A percentile compares a stretch with the other conserved stretches of the same genome.
These are phyloP conservation scores for Trichoderma breve DNA, from an alignment of 2,329 filamentous ascomycete species.

Conservation along the genomic window DNA sequence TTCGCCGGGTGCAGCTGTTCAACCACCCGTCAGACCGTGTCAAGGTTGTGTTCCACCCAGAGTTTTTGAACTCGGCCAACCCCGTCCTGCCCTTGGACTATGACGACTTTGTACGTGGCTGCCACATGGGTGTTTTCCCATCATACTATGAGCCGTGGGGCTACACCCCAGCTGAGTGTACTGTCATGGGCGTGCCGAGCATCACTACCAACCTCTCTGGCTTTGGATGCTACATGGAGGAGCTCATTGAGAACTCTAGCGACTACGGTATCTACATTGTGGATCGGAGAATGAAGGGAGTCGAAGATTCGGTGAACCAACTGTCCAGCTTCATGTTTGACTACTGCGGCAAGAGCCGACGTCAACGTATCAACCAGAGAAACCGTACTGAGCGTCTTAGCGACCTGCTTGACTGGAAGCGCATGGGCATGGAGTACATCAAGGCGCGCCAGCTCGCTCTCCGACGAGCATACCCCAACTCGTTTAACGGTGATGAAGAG, in stretches of 20 bases:
- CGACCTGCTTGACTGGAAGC: constrained; percentile 96
- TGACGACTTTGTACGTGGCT: constrained; percentile 96
- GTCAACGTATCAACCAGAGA: constrained; percentile 97
- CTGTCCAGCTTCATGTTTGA: constrained; percentile 85
- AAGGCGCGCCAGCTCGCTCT: constrained; percentile 93
- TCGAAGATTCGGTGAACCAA: constrained; percentile 97
- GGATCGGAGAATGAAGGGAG: constrained; percentile 88
- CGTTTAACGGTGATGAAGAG: constrained; percentile 77
- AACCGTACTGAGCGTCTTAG: constrained; percentile 94
- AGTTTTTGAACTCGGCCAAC: constrained; percentile 94
- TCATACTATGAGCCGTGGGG: constrained; percentile 99
- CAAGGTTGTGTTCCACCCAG: constrained; percentile 97
- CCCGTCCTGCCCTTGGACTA: constrained; percentile 95
- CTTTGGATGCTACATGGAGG: constrained; percentile 99
- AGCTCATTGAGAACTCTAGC: constrained; percentile 94
- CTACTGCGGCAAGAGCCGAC: constrained; percentile 86
- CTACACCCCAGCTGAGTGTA: constrained; percentile 97
- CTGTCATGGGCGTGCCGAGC: constrained; percentile 97
- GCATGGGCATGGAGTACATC: constrained; percentile 99
- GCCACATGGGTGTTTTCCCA: constrained; percentile 90
- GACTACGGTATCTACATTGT: constrained; percentile 99
- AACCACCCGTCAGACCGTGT: constrained; percentile 93
- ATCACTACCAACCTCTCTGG: constrained; percentile 98
- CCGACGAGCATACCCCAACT: constrained; percentile 83
- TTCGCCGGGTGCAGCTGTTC: constrained; percentile 93